A percentile compares a stretch with the other conserved stretches of the same genome.
Conservation (phyloP, 805 yeast species). For the Candida insectorum region DNA sequence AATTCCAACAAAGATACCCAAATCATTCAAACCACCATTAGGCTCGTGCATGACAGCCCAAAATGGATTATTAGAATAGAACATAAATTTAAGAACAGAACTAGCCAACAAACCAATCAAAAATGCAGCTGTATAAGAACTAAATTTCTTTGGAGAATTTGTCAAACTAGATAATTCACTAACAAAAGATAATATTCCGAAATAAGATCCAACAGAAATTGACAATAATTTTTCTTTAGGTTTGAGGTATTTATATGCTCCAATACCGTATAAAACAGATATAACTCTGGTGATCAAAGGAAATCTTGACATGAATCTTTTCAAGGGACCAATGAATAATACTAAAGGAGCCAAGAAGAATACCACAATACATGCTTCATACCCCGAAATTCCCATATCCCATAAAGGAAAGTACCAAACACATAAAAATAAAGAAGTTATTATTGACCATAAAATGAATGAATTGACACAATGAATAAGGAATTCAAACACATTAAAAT, state of each 20-base stretch:
- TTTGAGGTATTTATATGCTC: slow-evolving; percentile 62
- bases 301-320: slow-evolving; percentile 31
- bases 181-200: slow-evolving; percentile 59
- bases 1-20: slow-evolving; percentile 65
- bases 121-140: slow-evolving; percentile 54
- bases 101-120: slow-evolving; percentile 71
- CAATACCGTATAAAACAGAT: slow-evolving; percentile 66
- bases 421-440: slow-evolving; percentile 77
- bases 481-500: slow-evolving; percentile 34
- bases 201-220: slow-evolving; percentile 63
- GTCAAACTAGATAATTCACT: slow-evolving; percentile 43
- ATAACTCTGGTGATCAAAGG: slow-evolving; percentile 56
- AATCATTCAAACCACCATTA: slow-evolving; percentile 82
- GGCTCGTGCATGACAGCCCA: slow-evolving; percentile 91
- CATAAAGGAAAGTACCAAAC: slow-evolving; percentile 98
- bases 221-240: slow-evolving; percentile 71
- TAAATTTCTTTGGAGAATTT: slow-evolving; percentile 25
- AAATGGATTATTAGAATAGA: slow-evolving; percentile 84
- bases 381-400: slow-evolving; percentile 97
- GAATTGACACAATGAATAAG: slow-evolving; percentile 55
- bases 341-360: slow-evolving; percentile 58
- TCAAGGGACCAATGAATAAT: slow-evolving; percentile 39
- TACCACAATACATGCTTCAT: slow-evolving; percentile 64
- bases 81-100: slow-evolving; percentile 69
- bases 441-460: slow-evolving; percentile 79